Conservation (phyloP, 2,329 filamentous ascomycete species). For the Bipolaris cookei region DNA sequence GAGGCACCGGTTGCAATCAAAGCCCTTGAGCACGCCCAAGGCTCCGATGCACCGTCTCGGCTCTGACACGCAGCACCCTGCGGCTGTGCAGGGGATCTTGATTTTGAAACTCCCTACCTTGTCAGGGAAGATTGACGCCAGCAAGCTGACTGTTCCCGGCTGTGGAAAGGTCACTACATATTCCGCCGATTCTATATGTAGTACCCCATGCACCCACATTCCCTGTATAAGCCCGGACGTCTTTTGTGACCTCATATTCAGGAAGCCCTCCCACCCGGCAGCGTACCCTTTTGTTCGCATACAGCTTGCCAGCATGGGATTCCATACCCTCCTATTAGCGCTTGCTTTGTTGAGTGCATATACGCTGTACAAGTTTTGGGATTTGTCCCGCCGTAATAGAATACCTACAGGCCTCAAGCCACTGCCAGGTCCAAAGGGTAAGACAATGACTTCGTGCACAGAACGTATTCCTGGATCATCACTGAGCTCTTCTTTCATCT, state of each 20-base stretch:
- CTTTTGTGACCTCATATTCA: conserved; percentile 15
- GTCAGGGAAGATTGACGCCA: conserved; percentile 18
- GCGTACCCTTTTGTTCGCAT: conserved; percentile 5
- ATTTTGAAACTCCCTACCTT: conserved; percentile 30
- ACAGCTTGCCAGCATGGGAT: conserved; percentile 37
- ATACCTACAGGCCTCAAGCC: conserved; percentile 46
- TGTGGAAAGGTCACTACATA: conserved; percentile 24
- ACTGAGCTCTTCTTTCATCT: conserved; percentile 1
- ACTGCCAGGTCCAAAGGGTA: conserved; percentile 52
- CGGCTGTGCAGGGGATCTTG: conserved; percentile 27
- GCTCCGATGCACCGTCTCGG: conserved; percentile 21
- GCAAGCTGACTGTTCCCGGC: conserved; percentile 23
- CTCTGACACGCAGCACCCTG: conserved; percentile 30
- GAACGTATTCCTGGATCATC: neutral
- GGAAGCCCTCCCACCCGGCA: conserved; percentile 13
- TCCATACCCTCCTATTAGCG: conserved; percentile 37
- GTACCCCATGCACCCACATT: conserved; percentile 17
- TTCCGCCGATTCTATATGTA: conserved; percentile 39
- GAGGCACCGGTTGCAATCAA: conserved; percentile 12
- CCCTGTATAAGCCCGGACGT: conserved; percentile 18
- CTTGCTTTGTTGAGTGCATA: conserved; percentile 32
- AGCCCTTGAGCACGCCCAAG: conserved; percentile 20
- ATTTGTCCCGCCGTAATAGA: conserved; percentile 33
- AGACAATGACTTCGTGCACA: conserved; percentile 12
- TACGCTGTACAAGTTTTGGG: conserved; percentile 40